A percentile compares a stretch with the other conserved stretches of the same genome.
phyloP scores from a whole-genome alignment of 2,329 filamentous ascomycete species.

The Aspergillus ustus region DNA sequence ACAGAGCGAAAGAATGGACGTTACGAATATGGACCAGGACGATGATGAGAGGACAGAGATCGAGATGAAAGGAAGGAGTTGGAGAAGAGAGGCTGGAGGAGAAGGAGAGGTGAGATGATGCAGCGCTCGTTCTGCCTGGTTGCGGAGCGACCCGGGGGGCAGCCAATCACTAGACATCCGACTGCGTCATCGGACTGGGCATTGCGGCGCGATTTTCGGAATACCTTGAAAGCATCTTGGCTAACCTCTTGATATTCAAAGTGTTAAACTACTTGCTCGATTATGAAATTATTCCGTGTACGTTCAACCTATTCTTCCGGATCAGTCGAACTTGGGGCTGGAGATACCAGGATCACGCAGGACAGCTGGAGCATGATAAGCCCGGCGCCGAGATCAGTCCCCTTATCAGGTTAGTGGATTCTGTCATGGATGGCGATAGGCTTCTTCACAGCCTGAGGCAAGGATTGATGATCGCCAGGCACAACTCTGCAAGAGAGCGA shows the following conservation, averaged over 20 bases:
- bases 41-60: constrained; percentile 29
- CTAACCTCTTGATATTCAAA: background rate
- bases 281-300: background rate
- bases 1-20: constrained; percentile 23
- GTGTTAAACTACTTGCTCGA: background rate
- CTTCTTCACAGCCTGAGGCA: background rate
- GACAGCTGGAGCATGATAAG: constrained; percentile 15
- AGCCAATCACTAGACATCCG: constrained; percentile 25
- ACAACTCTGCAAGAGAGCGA: background rate
- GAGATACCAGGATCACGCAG: background rate
- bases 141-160: constrained; percentile 27
- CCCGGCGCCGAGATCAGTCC: background rate
- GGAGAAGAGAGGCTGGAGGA: constrained; percentile 15
- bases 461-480: background rate
- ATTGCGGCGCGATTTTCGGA: background rate
- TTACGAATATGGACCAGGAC: constrained; percentile 25
- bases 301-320: background rate
- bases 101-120: constrained; percentile 30
- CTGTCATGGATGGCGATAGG: background rate
- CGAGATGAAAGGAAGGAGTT: constrained; percentile 27
- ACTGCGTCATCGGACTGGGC: constrained; percentile 29
- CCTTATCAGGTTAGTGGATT: constrained; percentile 9
- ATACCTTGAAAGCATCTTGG: background rate
- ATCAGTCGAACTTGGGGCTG: background rate
- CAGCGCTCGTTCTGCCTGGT: constrained; percentile 24